A percentile compares a stretch with the other conserved stretches of the same genome.
Conservation (phyloP, 1,139 yeast species). For the Blastobotrys proliferans region DNA sequence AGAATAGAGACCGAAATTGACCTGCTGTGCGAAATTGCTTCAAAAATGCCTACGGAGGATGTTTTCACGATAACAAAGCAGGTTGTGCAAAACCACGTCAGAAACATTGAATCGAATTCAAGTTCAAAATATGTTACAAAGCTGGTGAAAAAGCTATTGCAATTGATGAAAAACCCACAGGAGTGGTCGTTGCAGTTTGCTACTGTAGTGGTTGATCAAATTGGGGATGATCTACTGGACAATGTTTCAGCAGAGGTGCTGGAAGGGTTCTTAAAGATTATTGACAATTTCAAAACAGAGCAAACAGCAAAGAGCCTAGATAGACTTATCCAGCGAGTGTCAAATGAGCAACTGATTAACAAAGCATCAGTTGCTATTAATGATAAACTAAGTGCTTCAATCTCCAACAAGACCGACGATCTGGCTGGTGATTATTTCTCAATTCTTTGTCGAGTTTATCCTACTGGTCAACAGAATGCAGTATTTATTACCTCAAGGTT, state of each 20-base stretch:
- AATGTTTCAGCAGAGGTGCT: conserved; percentile 3
- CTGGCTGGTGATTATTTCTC: not conserved
- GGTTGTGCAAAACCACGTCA: conserved; percentile 9
- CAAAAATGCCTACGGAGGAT: conserved; percentile 1
- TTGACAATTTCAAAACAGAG: not conserved
- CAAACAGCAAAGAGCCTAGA: conserved; percentile 3
- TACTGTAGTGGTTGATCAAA: conserved; percentile 4
- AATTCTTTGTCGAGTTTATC: not conserved
- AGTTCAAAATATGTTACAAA: conserved; percentile 6
- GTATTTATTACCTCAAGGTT: conserved; percentile 9
- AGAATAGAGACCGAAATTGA: conserved; percentile 7
- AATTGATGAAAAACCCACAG: conserved; percentile 1
- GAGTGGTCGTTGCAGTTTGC: conserved; percentile 12
- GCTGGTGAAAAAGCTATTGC: conserved; percentile 4
- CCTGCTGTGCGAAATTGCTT: not conserved
- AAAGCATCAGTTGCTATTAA: no score
- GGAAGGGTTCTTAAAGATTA: conserved; percentile 4
- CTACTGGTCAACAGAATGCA: not conserved
- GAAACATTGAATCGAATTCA: not conserved
- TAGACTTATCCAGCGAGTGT: no score
- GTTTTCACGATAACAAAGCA: not conserved
- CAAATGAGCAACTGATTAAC: no score
- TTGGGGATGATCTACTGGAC: conserved; percentile 4
- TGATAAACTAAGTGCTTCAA: no score
- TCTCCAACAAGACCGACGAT: no score